A percentile compares a stretch with the other conserved stretches of the same genome.
phyloP scores from a whole-genome alignment of 2,329 filamentous ascomycete species.

The Xylaria sp. region DNA sequence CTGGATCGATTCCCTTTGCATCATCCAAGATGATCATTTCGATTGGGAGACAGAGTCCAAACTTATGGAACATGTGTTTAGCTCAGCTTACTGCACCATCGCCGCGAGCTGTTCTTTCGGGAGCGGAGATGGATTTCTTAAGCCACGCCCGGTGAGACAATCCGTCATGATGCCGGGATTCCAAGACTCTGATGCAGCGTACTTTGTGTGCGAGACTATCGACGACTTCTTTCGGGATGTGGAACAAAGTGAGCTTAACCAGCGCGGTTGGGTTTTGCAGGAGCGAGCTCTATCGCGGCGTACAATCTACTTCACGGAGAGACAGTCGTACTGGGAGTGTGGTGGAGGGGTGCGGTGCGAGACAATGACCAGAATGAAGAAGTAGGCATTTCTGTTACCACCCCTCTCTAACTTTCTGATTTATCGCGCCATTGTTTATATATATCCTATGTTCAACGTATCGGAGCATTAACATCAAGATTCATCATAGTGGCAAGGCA shows the following conservation, averaged over 20 bases:
- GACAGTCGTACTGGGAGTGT: slow-evolving; percentile 39
- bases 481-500: slow-evolving; percentile 8
- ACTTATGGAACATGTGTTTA: slow-evolving; percentile 14
- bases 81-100: slow-evolving; percentile 13
- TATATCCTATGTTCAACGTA: neutral
- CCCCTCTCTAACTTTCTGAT: neutral
- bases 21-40: neutral
- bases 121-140: slow-evolving; percentile 20
- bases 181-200: neutral
- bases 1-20: neutral
- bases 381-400: slow-evolving; percentile 7
- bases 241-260: slow-evolving; percentile 19
- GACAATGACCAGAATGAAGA: slow-evolving; percentile 23
- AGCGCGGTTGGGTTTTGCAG: slow-evolving; percentile 37
- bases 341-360: slow-evolving; percentile 35
- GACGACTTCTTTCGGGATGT: slow-evolving; percentile 36
- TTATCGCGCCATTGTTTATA: too few species aligned
- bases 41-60: slow-evolving; percentile 18
- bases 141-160: slow-evolving; percentile 4
- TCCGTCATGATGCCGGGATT: slow-evolving; percentile 7
- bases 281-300: slow-evolving; percentile 35
- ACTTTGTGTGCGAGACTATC: slow-evolving; percentile 28
- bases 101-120: slow-evolving; percentile 12
- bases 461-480: neutral
- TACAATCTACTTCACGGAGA: slow-evolving; percentile 32